Base-by-base conservation (phyloP, 1,139 yeast genomes). In the Candida sojae region DNA sequence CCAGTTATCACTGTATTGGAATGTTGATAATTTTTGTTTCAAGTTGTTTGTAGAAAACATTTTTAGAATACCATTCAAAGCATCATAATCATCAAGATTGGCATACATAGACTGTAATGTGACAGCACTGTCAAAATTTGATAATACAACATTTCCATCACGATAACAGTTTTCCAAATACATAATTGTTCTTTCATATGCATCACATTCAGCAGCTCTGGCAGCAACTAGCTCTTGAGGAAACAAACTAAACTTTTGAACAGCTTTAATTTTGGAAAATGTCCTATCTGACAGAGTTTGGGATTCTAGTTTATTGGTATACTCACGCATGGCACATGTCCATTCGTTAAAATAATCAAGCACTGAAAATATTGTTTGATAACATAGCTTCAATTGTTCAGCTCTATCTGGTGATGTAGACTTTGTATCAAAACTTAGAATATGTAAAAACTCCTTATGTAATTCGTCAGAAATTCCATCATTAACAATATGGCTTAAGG, bases 1-100 rank as follows among this genome's bases (percentile, higher is more conserved):
- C 96, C 97, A 90, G 58, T 85, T 85, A 43, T 90, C 93, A 48
- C 89, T 86, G 55, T 88, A 91, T 57, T 90, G 96, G 52, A 92
- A 84, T 48, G 90, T 88, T 6, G 84, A 72, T 34, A 92, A 77
- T 61, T 89, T 89, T 49, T 89, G 91, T 17, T 79, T 77, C 46
- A 91, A 70, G 52, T 84, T 82, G 43, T 83, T 82, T 0, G 86
- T 79, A 0, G 96, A 83, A 57, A 90, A 87, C 54, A 79, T 78
- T 51, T 89, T 84, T 45, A 93, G 70, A 3, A 90, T 82, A 17
- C 99, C 99, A 62, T 89, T 93, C 40, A 95, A 74, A 0, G 97
- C 85, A 69, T 95, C 99, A 41, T 86, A 80, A 62, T 95, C 99
- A 59, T 91, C 92, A 48, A 93, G 82, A 50, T 81, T 87, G 5